phyloP scores from a whole-genome alignment of 768 basidiomycete genomes.

The Lentinula sp. region DNA sequence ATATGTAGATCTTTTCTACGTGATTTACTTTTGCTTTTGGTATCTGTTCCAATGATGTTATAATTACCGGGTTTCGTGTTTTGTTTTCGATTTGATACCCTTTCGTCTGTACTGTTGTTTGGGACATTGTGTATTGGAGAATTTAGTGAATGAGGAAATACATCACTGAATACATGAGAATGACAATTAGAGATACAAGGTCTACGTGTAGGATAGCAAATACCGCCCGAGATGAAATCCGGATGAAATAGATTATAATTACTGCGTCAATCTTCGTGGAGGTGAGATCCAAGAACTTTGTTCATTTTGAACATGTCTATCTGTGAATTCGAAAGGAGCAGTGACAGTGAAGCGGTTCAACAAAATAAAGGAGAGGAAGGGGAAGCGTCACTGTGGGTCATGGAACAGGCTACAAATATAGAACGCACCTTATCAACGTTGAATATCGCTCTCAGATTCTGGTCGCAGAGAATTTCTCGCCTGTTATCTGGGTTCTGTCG shows the following conservation, averaged over 20 bases:
- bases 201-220: neutral
- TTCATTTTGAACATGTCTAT: conserved; percentile 97
- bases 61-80: no score
- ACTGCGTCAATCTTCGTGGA: neutral
- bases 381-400: neutral
- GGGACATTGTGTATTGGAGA: no score
- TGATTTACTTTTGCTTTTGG: no score
- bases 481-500: conserved; percentile 84
- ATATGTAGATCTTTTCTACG: no score
- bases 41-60: no score
- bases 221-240: neutral
- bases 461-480: conserved; percentile 83
- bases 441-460: conserved; percentile 67
- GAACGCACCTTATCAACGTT: conserved; percentile 48
- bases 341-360: neutral
- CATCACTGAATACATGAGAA: no score
- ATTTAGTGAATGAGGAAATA: no score
- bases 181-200: neutral
- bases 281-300: conserved; percentile 58
- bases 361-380: neutral
- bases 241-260: neutral
- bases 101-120: no score
- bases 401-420: neutral
- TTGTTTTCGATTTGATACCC: no score
- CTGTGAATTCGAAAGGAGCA: neutral